Percentiles rank a stretch among this genome's conserved stretches.
phyloP scores from a whole-genome alignment of 139 green algal species.

The Micractinium conductrix region DNA sequence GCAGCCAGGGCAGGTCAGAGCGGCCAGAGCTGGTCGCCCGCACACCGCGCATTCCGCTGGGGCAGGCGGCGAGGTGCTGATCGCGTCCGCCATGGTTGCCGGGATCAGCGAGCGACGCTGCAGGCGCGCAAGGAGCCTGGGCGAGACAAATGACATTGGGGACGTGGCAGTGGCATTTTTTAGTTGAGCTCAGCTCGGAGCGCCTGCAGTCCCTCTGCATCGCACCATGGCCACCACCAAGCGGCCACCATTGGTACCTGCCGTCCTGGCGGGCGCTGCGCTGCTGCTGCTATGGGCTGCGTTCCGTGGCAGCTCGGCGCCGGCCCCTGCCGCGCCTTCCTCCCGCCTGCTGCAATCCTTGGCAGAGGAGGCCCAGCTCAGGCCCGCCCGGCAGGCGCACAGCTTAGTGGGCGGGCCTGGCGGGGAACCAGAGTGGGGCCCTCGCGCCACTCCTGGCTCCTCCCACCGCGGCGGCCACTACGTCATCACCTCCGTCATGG shows the following conservation, averaged over 20 bases:
- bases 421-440: conserved; percentile 1
- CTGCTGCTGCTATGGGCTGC: not conserved
- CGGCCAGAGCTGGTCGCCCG: not conserved
- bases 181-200: not conserved
- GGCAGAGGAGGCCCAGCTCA: not conserved
- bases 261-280: too few species aligned
- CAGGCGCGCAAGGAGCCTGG: too few species aligned
- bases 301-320: too few species aligned
- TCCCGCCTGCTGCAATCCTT: not conserved
- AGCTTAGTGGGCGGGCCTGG: not conserved
- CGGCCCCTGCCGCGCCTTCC: too few species aligned
- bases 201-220: not conserved
- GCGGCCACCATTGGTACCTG: not conserved
- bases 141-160: too few species aligned
- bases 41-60: not conserved
- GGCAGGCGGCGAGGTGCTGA: not conserved
- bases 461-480: conserved; percentile 3
- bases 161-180: too few species aligned
- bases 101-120: too few species aligned
- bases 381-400: not conserved
- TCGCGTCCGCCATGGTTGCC: too few species aligned
- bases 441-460: not conserved
- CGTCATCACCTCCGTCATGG: not conserved
- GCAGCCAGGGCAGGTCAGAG: not conserved
- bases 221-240: not conserved